Base-by-base conservation (phyloP, 495 filamentous ascomycete species). In the Lentithecium fluviatile region DNA sequence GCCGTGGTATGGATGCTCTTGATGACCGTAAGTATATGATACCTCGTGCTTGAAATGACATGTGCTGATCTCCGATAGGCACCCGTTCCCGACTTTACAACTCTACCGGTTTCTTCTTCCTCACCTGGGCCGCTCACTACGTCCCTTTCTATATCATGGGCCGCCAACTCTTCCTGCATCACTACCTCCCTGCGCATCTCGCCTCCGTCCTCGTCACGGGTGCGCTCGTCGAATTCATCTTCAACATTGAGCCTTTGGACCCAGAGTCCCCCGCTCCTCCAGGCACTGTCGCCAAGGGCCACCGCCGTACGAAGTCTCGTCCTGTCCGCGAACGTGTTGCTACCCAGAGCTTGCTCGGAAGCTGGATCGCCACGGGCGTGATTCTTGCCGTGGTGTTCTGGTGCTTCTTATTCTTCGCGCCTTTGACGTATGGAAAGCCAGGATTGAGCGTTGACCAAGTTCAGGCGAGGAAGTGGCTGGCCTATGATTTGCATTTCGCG, bases 31-130 rank as follows among this genome's bases (percentile, higher is more conserved):
- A 87, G 91, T 88, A 43, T 6, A 43, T 36, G 21, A 10, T 40
- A 52, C 45, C n/a, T 21, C 43, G 7, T 40, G 58, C 54, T 60
- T 38, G 25, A 64, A 37, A 26, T 34, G 21, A 21, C 17, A 34
- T 46, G 11, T 29, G 45, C 20, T 34, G 49, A 48, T 52, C 61
- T 29, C 51, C 40, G 17, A 53, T 74, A 86, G 91, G 91, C 68
- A 88, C 94, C 32, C 91, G 94, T 52, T 91, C 88, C 34, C 90
- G 91, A 56, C 82, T 98, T 60, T 98, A 98, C 75, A 96, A 97
- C 80, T 95, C 89, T 61, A 97, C 95, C 0, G 94, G 94, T 43
- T 98, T 98, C 84, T 89, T 98, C 75, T 97, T 96, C 84, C 88
- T 98, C 57, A 82, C 81, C 74, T 88, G 85, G 85, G 83, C 80